Percentiles rank a stretch among this genome's conserved stretches.
Conservation (phyloP, 2,329 filamentous ascomycete species). For the Aspergillus ochraceus region DNA sequence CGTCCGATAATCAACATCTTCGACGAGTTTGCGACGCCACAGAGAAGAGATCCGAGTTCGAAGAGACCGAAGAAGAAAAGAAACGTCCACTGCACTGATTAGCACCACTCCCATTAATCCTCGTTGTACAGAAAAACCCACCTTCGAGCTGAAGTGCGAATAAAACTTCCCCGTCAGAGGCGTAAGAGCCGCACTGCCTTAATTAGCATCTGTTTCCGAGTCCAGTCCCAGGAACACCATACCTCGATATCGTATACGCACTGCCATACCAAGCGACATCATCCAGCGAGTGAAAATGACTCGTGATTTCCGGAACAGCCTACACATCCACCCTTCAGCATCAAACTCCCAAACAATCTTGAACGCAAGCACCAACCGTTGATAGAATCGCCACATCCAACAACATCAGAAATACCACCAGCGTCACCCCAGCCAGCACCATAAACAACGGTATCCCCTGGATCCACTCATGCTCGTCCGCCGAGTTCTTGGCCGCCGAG, state of each 20-base stretch:
- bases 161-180: conserved; percentile 57
- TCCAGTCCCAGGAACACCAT: neutral
- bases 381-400: conserved; percentile 56
- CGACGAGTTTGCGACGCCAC: conserved; percentile 26
- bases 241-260: conserved; percentile 43
- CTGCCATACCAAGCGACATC: conserved; percentile 41
- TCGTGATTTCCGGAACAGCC: conserved; percentile 53
- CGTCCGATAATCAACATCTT: conserved; percentile 32
- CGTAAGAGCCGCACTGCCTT: conserved; percentile 49
- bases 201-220: neutral
- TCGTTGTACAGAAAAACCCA: conserved; percentile 6
- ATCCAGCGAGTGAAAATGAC: conserved; percentile 33
- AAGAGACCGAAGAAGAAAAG: conserved; percentile 29
- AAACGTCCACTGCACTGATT: conserved; percentile 20
- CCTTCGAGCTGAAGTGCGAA: conserved; percentile 40
- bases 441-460: conserved; percentile 18
- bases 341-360: neutral
- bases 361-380: conserved; percentile 37
- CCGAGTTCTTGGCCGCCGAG: neutral
- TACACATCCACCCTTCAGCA: conserved; percentile 6
- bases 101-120: neutral
- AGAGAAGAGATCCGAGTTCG: conserved; percentile 30
- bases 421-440: conserved; percentile 39
- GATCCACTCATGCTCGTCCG: conserved; percentile 14
- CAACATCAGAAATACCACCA: conserved; percentile 50